These are phyloP conservation scores for Verticillium longisporum DNA, from an alignment of 2,329 filamentous ascomycete species.

Conservation along the genomic window DNA sequence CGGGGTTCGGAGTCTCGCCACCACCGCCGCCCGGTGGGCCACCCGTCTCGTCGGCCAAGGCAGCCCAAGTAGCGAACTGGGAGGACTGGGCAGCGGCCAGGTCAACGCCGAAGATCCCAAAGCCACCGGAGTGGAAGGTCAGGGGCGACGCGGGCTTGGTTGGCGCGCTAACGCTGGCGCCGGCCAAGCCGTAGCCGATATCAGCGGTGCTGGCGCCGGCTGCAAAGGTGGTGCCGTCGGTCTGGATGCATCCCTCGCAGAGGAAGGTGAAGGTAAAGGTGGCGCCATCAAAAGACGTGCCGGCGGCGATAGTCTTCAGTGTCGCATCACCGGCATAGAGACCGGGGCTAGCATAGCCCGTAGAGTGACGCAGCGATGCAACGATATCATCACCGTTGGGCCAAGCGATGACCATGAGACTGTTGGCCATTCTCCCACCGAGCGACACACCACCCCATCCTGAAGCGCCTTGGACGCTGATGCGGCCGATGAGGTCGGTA, in stretches of 20 bases:
- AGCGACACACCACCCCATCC: slow-evolving; percentile 41
- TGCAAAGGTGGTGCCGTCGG: slow-evolving; percentile 23
- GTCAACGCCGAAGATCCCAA: slow-evolving; percentile 26
- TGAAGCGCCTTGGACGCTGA: slow-evolving; percentile 36
- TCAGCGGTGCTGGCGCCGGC: slow-evolving; percentile 23
- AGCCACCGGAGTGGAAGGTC: slow-evolving; percentile 31
- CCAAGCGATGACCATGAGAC: slow-evolving; percentile 43
- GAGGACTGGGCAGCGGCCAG: slow-evolving; percentile 24
- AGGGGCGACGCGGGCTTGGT: slow-evolving; percentile 24
- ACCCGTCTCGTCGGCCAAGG: slow-evolving; percentile 5
- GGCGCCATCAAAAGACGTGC: slow-evolving; percentile 44
- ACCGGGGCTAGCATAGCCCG: slow-evolving; percentile 37
- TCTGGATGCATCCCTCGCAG: slow-evolving; percentile 35
- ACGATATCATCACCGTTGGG: slow-evolving; percentile 34
- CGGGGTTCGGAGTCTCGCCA: slow-evolving; percentile 8
- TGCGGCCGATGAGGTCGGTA: slow-evolving; percentile 48
- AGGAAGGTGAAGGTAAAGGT: slow-evolving; percentile 48
- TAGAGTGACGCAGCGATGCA: slow-evolving; percentile 20
- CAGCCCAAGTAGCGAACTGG: slow-evolving; percentile 12
- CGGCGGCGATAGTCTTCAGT: slow-evolving; percentile 38
- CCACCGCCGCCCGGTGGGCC: slow-evolving; percentile 3
- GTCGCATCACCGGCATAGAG: slow-evolving; percentile 34
- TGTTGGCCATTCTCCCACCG: slow-evolving; percentile 36
- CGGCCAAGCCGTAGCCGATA: slow-evolving; percentile 8
- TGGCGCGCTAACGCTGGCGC: background rate